Evolutionary conservation across 192 early-diverging fungal genomes (phyloP).

Genomic region (Coemansia sp.): DNA sequence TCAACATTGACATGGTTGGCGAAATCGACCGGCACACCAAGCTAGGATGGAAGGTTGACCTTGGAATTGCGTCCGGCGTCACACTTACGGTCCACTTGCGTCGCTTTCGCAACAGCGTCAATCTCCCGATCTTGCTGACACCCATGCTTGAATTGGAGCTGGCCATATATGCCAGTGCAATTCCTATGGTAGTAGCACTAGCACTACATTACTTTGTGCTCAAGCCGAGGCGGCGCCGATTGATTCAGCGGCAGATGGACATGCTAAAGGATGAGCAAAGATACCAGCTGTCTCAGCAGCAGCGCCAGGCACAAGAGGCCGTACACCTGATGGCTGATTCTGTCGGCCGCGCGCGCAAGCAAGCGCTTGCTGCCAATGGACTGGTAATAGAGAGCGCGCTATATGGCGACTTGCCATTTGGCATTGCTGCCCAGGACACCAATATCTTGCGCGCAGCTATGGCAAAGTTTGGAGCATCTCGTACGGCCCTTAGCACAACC

Average conservation of each 20-base stretch:
- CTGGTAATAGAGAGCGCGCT: conserved; percentile 82
- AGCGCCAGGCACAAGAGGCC: conserved; percentile 78
- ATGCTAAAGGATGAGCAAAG: conserved; percentile 64
- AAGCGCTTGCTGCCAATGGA: conserved; percentile 61
- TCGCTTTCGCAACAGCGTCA: conserved; percentile 67
- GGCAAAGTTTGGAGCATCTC: conserved; percentile 12
- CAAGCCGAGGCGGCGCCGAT: conserved; percentile 58
- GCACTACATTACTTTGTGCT: conserved; percentile 61
- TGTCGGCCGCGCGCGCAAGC: conserved; percentile 65
- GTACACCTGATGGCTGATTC: conserved; percentile 66
- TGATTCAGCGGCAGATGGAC: conserved; percentile 47
- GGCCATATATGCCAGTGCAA: conserved; percentile 53
- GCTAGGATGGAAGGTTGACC: conserved; percentile 59
- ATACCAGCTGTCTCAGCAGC: conserved; percentile 61
- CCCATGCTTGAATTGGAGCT: conserved; percentile 57
- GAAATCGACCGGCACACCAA: conserved; percentile 41
- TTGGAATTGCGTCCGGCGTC: conserved; percentile 62
- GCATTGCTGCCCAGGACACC: conserved; percentile 37
- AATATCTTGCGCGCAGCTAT: conserved; percentile 21
- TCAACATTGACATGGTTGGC: conserved; percentile 12
- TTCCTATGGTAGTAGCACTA: conserved; percentile 57
- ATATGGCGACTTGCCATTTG: conserved; percentile 78
- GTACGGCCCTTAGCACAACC: conserved; percentile 15
- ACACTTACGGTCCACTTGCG: conserved; percentile 58
- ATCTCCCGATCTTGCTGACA: conserved; percentile 65